A percentile compares a stretch with the other conserved stretches of the same genome.
Conservation (phyloP, 495 filamentous ascomycete species). For the Parathielavia appendiculata region DNA sequence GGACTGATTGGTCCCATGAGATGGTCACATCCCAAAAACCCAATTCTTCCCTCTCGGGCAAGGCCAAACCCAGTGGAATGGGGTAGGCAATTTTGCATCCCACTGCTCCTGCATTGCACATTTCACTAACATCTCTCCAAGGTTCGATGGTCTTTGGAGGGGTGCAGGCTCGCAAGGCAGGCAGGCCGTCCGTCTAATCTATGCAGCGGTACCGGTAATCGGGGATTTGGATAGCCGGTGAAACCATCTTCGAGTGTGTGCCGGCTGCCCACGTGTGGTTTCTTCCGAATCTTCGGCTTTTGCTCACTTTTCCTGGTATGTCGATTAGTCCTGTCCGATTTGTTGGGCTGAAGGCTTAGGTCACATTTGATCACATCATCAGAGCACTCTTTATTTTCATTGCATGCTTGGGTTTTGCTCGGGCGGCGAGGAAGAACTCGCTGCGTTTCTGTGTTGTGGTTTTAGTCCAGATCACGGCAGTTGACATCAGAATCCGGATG, state of each 20-base stretch:
- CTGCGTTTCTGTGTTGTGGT: neutral
- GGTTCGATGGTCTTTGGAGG: no score
- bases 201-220: slow-evolving; percentile 8
- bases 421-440: slow-evolving; percentile 15
- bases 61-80: slow-evolving; percentile 2
- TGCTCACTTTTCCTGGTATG: neutral
- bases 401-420: slow-evolving; percentile 14
- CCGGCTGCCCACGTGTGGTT: neutral
- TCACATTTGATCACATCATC: neutral
- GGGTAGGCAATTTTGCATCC: slow-evolving; percentile 7
- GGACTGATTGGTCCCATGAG: neutral
- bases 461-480: neutral
- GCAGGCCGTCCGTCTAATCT: slow-evolving; percentile 9
- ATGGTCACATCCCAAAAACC: no score
- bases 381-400: slow-evolving; percentile 14
- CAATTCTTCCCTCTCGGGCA: neutral
- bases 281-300: neutral
- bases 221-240: neutral
- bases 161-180: no score
- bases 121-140: no score
- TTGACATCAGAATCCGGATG: neutral
- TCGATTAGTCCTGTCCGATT: neutral
- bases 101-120: no score
- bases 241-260: slow-evolving; percentile 7
- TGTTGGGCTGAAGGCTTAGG: neutral